Base-by-base conservation (phyloP, 1,284 basidiomycete genomes). In the Malassezia arunalokei region DNA sequence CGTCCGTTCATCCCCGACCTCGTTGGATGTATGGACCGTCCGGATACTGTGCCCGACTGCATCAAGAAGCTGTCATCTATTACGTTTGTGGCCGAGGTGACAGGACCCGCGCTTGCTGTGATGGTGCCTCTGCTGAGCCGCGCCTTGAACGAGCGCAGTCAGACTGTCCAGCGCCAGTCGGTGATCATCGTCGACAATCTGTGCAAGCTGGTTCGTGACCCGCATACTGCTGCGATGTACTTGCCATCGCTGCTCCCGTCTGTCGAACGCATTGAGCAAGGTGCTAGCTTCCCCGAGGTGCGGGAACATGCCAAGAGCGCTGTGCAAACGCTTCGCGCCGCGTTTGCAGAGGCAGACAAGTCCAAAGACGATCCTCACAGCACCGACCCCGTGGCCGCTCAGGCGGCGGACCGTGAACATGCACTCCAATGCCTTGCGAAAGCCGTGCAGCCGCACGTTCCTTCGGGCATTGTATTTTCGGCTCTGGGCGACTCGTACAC, bases 31-130 rank as follows among this genome's bases (percentile, higher is more conserved):
- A 98, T 98, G 92, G 82, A 85, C 45, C 83, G 89, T 64, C 87
- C 92, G 5, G 74, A 77, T 47, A 76, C 78, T 40, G 91, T 96
- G 15, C 82, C 90, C 8, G 83, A 84, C 38, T 94, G 90, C 67
- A 91, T 98, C 81, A 98, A 98, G 78, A 83, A 88, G 43, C 79
- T 96, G 8, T 91, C 89, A 6, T 85, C 82, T 52, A 91, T 88
- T 37, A 96, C 92, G 12, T 98, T 95, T 66, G 94, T 98, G 55
- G 87, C 90, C 49, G 92, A 98, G 76, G 90, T 98, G 64, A 95
- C 86, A 31, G 85, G 88, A 1, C 92, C 92, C 12, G 90, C 92
- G 12, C 81, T 98, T 38, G 92, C 94, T 24, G 89, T 98, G 63
- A 83, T 98, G 63, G 90, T 94, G 2, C 92, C 92, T 5, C 81